These are phyloP conservation scores for Hawksworthiomyces lignivorus DNA, from an alignment of 2,329 filamentous ascomycete species.

Conservation along the genomic window DNA sequence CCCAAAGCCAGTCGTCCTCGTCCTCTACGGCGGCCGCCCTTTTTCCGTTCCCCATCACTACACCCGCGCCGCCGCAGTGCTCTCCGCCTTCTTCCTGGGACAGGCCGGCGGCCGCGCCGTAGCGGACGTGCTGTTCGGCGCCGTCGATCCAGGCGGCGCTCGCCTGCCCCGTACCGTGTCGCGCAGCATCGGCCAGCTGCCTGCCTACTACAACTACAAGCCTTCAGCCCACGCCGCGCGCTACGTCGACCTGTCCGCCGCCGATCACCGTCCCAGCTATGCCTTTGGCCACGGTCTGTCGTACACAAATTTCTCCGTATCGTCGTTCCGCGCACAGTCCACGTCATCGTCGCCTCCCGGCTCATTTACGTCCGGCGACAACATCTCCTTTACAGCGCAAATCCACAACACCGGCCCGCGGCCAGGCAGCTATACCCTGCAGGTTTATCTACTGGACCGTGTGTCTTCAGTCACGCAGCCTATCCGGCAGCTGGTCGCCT, in stretches of 20 bases:
- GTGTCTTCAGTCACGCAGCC: background rate
- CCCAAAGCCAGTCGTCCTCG: background rate
- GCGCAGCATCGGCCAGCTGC: conserved; percentile 1
- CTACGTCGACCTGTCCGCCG: background rate
- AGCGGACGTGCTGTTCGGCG: background rate
- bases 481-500: conserved; percentile 1
- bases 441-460: background rate
- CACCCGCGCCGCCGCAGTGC: background rate
- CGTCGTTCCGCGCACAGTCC: background rate
- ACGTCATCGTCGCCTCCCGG: too few species aligned
- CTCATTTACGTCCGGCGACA: background rate
- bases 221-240: background rate
- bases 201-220: conserved; percentile 4
- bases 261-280: background rate
- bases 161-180: conserved; percentile 1
- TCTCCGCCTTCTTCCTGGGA: background rate
- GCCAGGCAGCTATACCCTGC: conserved; percentile 1
- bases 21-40: conserved; percentile 1
- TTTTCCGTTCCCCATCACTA: background rate
- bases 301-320: background rate
- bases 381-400: background rate
- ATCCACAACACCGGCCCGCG: too few species aligned
- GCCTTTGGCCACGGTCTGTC: conserved; percentile 1
- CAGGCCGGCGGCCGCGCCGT: background rate
- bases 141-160: background rate